Conservation (phyloP, 495 filamentous ascomycete genomes). For the Penicillium pulvis region DNA sequence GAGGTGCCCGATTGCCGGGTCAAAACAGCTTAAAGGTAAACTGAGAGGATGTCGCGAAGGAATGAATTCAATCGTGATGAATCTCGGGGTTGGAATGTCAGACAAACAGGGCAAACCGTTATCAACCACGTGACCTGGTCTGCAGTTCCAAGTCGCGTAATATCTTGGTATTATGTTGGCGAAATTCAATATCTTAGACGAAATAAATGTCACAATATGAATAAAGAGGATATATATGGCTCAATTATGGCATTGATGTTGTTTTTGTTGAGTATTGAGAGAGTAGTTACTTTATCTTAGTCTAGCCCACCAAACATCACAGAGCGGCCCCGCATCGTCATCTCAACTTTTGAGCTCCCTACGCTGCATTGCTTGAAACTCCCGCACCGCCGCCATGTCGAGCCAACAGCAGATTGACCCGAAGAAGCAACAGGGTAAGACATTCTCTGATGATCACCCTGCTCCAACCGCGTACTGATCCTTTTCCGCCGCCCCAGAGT, state of each 20-base stretch:
- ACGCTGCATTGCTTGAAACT: constrained; percentile 10
- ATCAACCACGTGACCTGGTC: constrained; percentile 25
- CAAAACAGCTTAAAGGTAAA: background rate
- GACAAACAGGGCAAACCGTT: constrained; percentile 33
- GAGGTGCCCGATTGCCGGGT: background rate
- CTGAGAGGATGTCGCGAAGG: background rate
- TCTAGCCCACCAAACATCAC: constrained; percentile 20
- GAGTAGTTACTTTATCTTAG: constrained; percentile 11
- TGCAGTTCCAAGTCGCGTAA: background rate
- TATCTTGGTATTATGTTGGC: background rate
- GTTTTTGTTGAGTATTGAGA: background rate
- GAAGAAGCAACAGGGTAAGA: constrained; percentile 84
- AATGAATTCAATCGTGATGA: background rate
- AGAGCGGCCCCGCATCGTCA: constrained; percentile 39
- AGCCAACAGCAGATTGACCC: constrained; percentile 51
- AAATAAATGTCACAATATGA: background rate
- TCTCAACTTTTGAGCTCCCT: constrained; percentile 36
- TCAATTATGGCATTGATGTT: background rate
- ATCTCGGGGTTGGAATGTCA: constrained; percentile 7
- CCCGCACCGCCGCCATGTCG: constrained; percentile 38
- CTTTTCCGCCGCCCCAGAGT: constrained; percentile 53
- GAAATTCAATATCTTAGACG: background rate
- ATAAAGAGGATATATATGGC: background rate
- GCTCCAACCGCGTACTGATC: constrained; percentile 8
- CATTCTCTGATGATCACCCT: background rate